Evolutionary conservation across 805 yeast genomes (phyloP).

Genomic region (Kodamaea leandrae): DNA sequence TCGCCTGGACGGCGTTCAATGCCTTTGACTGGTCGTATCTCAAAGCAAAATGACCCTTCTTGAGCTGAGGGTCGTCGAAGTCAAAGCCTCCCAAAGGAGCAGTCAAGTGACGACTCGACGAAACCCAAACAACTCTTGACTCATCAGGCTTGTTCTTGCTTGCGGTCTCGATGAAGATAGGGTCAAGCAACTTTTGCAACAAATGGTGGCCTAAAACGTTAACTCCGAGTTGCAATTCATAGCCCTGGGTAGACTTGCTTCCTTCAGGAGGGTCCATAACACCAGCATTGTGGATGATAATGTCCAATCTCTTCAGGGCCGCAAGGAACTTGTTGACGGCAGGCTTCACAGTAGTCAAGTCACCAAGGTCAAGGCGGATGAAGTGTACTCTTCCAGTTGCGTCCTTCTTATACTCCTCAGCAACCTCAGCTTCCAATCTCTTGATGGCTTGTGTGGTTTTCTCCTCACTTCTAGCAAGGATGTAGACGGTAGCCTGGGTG

Average conservation of each 20-base stretch:
- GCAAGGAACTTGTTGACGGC: slow-evolving; percentile 27
- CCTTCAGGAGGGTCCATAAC: slow-evolving; percentile 39
- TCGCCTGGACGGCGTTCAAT: slow-evolving; percentile 33
- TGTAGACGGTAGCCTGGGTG: slow-evolving; percentile 34
- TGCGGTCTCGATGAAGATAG: slow-evolving; percentile 34
- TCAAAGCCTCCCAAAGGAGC: slow-evolving; percentile 33
- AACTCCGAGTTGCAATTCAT: slow-evolving; percentile 46
- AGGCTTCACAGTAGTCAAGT: slow-evolving; percentile 12
- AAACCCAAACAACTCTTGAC: slow-evolving; percentile 45
- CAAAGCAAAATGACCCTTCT: slow-evolving; percentile 15
- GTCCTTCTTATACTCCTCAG: slow-evolving; percentile 16
- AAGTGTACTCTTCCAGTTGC: slow-evolving; percentile 8
- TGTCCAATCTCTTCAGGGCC: slow-evolving; percentile 16
- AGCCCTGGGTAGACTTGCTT: slow-evolving; percentile 41
- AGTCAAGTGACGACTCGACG: slow-evolving; percentile 36
- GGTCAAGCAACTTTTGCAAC: slow-evolving; percentile 39
- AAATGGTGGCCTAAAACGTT: slow-evolving; percentile 47
- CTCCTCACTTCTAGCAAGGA: slow-evolving; percentile 32
- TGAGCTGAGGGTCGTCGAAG: slow-evolving; percentile 23
- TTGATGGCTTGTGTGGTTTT: slow-evolving; percentile 30
- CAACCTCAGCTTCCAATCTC: slow-evolving; percentile 21
- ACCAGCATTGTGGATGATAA: slow-evolving; percentile 26
- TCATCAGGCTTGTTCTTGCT: slow-evolving; percentile 18
- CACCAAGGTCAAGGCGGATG: slow-evolving; percentile 11
- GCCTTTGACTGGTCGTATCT: slow-evolving; percentile 47